Conservation (phyloP, 495 filamentous ascomycete species). For the Penicillium samsonianum region DNA sequence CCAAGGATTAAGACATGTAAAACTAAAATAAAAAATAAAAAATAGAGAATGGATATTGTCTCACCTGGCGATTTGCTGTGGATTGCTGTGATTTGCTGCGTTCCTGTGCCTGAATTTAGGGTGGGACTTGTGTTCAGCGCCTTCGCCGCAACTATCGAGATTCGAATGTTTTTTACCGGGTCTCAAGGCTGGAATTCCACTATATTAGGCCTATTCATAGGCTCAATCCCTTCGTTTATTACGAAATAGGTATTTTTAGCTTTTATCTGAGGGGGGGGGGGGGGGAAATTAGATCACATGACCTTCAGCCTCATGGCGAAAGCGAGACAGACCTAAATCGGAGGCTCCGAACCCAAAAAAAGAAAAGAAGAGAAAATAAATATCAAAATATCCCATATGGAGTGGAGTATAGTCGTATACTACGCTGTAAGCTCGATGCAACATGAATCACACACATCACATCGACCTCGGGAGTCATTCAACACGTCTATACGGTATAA, state of each 20-base stretch:
- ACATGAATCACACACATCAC: not conserved
- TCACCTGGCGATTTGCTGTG: not conserved
- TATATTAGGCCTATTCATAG: not conserved
- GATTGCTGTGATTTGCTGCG: not conserved
- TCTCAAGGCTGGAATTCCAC: not conserved
- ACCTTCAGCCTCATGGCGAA: not conserved
- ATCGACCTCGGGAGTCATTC: slow-evolving; percentile 6
- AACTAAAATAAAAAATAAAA: not conserved
- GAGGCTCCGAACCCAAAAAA: not conserved
- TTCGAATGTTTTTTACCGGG: not conserved
- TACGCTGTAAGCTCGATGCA: not conserved
- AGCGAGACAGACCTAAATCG: not conserved
- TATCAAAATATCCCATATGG: not conserved
- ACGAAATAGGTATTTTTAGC: not conserved
- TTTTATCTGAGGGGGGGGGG: not conserved
- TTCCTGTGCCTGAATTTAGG: not conserved
- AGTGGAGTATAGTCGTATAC: not conserved
- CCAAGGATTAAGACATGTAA: not conserved
- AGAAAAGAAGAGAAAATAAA: not conserved
- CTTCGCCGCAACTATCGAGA: not conserved
- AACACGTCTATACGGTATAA: not conserved
- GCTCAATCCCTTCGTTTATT: not conserved
- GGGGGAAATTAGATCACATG: not conserved
- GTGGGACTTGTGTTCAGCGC: not conserved
- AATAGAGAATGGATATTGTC: not conserved